A percentile compares a stretch with the other conserved stretches of the same genome.
These are phyloP conservation scores for Rhynchospora pubera DNA, from an alignment of 176 grass and related monocot species.

Conservation along the genomic window DNA sequence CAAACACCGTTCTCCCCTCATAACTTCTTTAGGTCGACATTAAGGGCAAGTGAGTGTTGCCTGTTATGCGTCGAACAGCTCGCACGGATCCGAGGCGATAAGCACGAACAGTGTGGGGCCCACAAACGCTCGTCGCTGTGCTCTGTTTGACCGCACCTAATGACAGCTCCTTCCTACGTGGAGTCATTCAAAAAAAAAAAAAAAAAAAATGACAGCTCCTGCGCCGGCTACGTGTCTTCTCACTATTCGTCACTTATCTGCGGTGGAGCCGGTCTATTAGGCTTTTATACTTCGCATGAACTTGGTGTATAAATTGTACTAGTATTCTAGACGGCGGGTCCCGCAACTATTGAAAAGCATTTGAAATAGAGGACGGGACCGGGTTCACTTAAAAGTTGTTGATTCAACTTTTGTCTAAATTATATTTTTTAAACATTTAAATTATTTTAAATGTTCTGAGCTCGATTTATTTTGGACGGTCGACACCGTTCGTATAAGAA, in stretches of 20 bases:
- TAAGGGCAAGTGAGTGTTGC: not conserved
- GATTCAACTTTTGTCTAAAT: not conserved
- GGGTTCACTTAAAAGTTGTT: not conserved
- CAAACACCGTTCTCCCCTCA: not conserved
- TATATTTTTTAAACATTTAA: not conserved
- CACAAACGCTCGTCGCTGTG: not conserved
- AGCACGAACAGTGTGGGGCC: not conserved
- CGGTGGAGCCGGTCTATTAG: not conserved
- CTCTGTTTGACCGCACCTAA: not conserved
- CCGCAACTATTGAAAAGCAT: no score
- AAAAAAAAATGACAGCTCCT: no score
- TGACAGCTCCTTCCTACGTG: no score
- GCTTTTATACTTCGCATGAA: not conserved
- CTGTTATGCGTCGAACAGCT: conserved; percentile 3
- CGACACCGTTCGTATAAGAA: not conserved
- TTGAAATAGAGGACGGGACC: not conserved
- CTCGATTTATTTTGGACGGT: not conserved
- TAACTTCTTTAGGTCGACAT: not conserved
- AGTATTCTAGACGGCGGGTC: not conserved
- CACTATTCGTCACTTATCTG: not conserved
- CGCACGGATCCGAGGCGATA: not conserved
- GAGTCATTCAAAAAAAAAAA: no score
- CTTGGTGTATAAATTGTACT: not conserved
- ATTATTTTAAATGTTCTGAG: not conserved
- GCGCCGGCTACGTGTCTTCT: not conserved